Evolutionary conservation across 257 asterid species (phyloP), one percentile per base, ranked within the genome.

Genomic region (Fraxinus cuspidata): DNA sequence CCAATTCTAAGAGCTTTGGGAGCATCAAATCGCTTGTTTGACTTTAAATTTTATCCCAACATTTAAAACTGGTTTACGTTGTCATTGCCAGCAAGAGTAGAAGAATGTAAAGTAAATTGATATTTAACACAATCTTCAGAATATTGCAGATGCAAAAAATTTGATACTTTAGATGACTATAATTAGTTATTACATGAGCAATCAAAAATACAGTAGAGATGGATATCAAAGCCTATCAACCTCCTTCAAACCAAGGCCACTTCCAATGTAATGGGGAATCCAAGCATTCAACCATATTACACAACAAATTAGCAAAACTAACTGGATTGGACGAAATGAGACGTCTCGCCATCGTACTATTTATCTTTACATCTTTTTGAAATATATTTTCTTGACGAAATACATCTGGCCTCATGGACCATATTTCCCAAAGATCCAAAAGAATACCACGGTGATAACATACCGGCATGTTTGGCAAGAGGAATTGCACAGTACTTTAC

Each of bases 301-400:
- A 86, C 73, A 82, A 82, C 81, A 79, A 78, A 76, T 67, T 80
- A 85, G 80, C 92, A 88, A 88, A 91, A 88, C 87, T 89, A 79
- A 83, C 74, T 72, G 47, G 63, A 82, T 47, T 34, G 86, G 86
- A 76, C 71, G 87, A 86, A 84, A 80, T 84, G 72, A 79, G 64
- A 51, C 74, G 69, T 49, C 79, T 78, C 83, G 75, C 81, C 88
- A 84, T 81, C 79, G 32, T 82, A 77, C 84, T 81, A 77, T 80
- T 87, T 72, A 83, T 77, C 92, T 89, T 86, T 86, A 87, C 91
- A 88, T 78, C 73, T 67, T 73, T 73, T 64, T 53, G 58, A 56
- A 68, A 63, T 79, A 71, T 64, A 79, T 82, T 47, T 80, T 51
- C 76, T 60, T 21, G 87, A 83, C 83, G 78, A 79, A 77, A 79